phyloP scores from a whole-genome alignment of 768 basidiomycete species.

The Calocybe cyanea region DNA sequence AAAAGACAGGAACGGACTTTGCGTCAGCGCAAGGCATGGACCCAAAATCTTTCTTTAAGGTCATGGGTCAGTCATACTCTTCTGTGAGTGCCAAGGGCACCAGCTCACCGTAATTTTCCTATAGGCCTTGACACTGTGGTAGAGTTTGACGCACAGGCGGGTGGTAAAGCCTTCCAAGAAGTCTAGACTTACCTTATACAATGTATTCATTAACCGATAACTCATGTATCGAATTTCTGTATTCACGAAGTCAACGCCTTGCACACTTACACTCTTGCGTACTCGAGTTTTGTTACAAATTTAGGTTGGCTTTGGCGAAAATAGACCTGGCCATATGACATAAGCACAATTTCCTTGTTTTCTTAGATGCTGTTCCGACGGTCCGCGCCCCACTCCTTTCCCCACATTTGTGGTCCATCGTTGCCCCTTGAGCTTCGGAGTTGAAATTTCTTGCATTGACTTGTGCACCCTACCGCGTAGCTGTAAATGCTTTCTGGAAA shows the following conservation, averaged over 20 bases:
- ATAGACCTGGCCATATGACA: neutral
- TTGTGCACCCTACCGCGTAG: too few relatives aligned
- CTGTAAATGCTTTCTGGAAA: constrained; percentile 34
- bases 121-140: constrained; percentile 54
- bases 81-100: neutral
- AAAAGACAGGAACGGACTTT: constrained; percentile 78
- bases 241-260: too few relatives aligned
- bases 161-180: constrained; percentile 53
- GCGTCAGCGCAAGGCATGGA: constrained; percentile 60
- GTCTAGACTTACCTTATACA: constrained; percentile 30
- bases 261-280: too few relatives aligned
- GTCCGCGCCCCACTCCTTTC: neutral
- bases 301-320: too few relatives aligned
- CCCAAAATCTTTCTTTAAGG: constrained; percentile 73
- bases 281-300: too few relatives aligned
- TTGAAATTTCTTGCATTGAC: too few relatives aligned
- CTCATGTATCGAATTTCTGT: too few relatives aligned
- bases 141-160: constrained; percentile 51
- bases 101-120: neutral
- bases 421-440: neutral
- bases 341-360: neutral
- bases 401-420: neutral
- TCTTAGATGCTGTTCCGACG: neutral
- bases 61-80: constrained; percentile 51
- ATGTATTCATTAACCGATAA: too few relatives aligned